Evolutionary conservation across 2,329 filamentous ascomycete genomes (phyloP).

Genomic region (Venturia oleaginea): DNA sequence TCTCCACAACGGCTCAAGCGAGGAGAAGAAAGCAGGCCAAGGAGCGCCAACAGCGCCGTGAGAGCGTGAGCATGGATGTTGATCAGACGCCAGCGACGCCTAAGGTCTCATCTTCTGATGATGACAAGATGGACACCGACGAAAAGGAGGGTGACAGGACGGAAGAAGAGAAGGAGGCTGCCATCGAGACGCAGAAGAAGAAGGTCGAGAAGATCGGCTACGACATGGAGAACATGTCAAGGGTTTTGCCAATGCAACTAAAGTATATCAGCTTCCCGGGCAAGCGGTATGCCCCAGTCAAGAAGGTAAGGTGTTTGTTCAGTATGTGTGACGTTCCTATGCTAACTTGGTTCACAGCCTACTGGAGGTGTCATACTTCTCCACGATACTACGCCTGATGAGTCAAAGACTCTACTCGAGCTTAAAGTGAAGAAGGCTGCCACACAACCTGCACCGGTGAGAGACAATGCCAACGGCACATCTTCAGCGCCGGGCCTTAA

Average conservation of each 20-base stretch:
- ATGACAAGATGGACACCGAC: slow-evolving; percentile 78
- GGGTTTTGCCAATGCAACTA: slow-evolving; percentile 83
- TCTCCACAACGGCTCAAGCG: slow-evolving; percentile 94
- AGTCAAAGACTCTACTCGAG: slow-evolving; percentile 74
- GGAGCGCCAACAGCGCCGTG: slow-evolving; percentile 76
- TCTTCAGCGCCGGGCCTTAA: slow-evolving; percentile 21
- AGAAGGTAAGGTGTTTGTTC: slow-evolving; percentile 54
- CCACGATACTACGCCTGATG: slow-evolving; percentile 68
- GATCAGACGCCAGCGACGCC: slow-evolving; percentile 70
- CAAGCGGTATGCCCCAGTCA: slow-evolving; percentile 86
- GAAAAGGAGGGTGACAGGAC: slow-evolving; percentile 29
- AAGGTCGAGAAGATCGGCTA: slow-evolving; percentile 97
- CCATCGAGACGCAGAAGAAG: slow-evolving; percentile 70
- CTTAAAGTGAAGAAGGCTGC: slow-evolving; percentile 78
- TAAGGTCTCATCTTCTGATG: slow-evolving; percentile 49
- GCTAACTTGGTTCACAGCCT: slow-evolving; percentile 51
- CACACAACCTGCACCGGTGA: slow-evolving; percentile 36
- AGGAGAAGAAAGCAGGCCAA: slow-evolving; percentile 92
- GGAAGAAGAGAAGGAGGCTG: slow-evolving; percentile 49
- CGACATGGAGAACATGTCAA: slow-evolving; percentile 93
- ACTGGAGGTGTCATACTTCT: slow-evolving; percentile 92
- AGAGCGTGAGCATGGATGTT: slow-evolving; percentile 78
- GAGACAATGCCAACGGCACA: slow-evolving; percentile 20
- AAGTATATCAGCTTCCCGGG: slow-evolving; percentile 92
- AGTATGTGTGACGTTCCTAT: slow-evolving; percentile 7